Base-by-base conservation (phyloP, 768 basidiomycete genomes). In the Auriscalpium vulgare region DNA sequence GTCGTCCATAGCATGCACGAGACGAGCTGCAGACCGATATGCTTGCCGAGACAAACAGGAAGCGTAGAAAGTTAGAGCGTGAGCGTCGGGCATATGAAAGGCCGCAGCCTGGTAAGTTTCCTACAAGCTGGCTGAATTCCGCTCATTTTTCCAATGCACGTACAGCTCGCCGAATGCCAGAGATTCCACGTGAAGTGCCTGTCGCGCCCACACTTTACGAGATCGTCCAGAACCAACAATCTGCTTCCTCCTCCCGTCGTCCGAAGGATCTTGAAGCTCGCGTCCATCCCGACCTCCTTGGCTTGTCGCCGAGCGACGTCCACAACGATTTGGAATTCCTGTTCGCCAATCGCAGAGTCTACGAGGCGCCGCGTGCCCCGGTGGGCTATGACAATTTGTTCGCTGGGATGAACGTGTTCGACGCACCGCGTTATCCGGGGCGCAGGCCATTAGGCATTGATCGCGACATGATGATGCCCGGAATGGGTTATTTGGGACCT, bases 41-140 rank as follows among this genome's bases (percentile, higher is more conserved):
- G 84, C 87, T 95, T 55, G 83, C 94, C 0, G 90, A 95, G 63
- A 86, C 88, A 7, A 94, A 91, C 68, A 76, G 88, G 60, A 95
- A 95, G 69, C 78, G 91, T 56, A 76, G 95, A 47, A 78, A 82
- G 49, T 69, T 98, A 37, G 94, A 97, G 67, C 78, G 93, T 57
- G 93, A 97, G 59, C 82, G 91, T 59, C 78, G 93, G 60, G 79
- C 80, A 1, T 66, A 84, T 11, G 94, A 94, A 62, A 74, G 85
- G n/a, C 86, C 88, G 10, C 83, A 80, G 48, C 83, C 86, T 52
- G 70, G 93, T 92, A 63, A 49, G 81, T 74, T 38, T 5, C 46
- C 10, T 21, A 35, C 10, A 13, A 8, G 36, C 43, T 46, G 10
- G 11, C 3, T 1, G 6, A 48, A 10, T 40, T 53, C 10, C 35